These are phyloP conservation scores for Pseudocercospora cruenta DNA, from an alignment of 2,329 filamentous ascomycete genomes.

Conservation along the genomic window DNA sequence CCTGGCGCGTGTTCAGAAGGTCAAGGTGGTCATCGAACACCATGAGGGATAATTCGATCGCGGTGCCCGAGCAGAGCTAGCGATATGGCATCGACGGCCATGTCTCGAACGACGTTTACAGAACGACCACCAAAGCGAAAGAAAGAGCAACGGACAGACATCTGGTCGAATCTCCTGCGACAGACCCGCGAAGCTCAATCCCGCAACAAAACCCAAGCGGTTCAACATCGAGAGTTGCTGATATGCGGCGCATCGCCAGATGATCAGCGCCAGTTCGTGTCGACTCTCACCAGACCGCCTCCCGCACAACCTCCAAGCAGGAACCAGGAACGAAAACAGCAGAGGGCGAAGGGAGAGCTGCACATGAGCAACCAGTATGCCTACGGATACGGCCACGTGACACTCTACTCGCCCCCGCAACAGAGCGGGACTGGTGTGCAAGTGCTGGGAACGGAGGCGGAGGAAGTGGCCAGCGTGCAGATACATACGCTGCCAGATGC, in stretches of 20 bases:
- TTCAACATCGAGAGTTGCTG: slow-evolving; percentile 37
- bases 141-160: slow-evolving; percentile 37
- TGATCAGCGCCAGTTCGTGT: slow-evolving; percentile 37
- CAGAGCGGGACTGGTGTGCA: slow-evolving; percentile 30
- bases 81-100: slow-evolving; percentile 24
- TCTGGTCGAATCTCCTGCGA: slow-evolving; percentile 40
- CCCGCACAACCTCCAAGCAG: slow-evolving; percentile 30
- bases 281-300: slow-evolving; percentile 35
- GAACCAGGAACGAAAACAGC: slow-evolving; percentile 29
- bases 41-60: neutral
- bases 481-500: slow-evolving; percentile 39
- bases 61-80: neutral
- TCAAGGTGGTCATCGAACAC: neutral
- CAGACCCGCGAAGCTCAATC: slow-evolving; percentile 42
- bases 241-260: slow-evolving; percentile 39
- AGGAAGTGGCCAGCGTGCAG: slow-evolving; percentile 38
- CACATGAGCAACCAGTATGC: slow-evolving; percentile 40
- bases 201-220: slow-evolving; percentile 36
- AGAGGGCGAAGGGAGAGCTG: slow-evolving; percentile 35
- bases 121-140: slow-evolving; percentile 27
- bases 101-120: slow-evolving; percentile 17
- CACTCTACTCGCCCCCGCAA: slow-evolving; percentile 37
- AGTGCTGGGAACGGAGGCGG: slow-evolving; percentile 36
- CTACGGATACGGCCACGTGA: slow-evolving; percentile 41
- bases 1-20: neutral